A percentile compares a stretch with the other conserved stretches of the same genome.
Evolutionary conservation across 1,284 basidiomycete species (phyloP).

Genomic region (Waitea zeae): DNA sequence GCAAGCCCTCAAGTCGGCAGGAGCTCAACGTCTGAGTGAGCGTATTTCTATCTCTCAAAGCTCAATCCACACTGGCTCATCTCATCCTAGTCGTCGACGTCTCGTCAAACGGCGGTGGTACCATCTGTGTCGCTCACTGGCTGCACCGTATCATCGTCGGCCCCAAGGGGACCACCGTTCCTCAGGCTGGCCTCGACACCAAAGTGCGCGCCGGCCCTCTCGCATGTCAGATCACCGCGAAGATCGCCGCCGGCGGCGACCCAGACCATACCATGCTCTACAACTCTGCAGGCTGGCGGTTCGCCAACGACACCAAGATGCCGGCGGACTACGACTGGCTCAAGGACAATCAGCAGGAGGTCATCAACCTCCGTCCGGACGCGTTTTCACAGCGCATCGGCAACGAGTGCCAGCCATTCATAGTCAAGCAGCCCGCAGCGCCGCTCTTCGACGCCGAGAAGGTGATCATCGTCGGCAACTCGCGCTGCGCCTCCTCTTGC

Average conservation of each 20-base stretch:
- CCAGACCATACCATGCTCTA: conserved; percentile 26
- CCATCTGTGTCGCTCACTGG: conserved; percentile 45
- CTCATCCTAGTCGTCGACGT: background rate
- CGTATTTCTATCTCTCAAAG: conserved; percentile 24
- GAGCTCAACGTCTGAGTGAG: conserved; percentile 34
- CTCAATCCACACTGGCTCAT: background rate
- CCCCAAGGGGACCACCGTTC: conserved; percentile 29
- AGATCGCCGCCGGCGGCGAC: conserved; percentile 26
- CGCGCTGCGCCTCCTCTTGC: conserved; percentile 29
- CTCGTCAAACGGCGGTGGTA: conserved; percentile 47
- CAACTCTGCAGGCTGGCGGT: conserved; percentile 17
- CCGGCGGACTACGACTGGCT: conserved; percentile 27
- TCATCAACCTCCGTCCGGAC: conserved; percentile 29
- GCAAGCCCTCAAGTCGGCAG: conserved; percentile 25
- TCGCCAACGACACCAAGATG: conserved; percentile 29
- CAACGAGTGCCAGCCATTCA: conserved; percentile 40
- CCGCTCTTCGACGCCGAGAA: conserved; percentile 34
- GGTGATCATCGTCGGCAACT: conserved; percentile 39
- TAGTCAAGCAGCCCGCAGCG: conserved; percentile 19
- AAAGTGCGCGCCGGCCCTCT: conserved; percentile 29
- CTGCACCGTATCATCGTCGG: conserved; percentile 43
- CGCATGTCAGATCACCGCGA: conserved; percentile 26
- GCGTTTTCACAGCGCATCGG: conserved; percentile 32
- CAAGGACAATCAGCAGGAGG: conserved; percentile 17
- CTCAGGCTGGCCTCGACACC: conserved; percentile 40